Conservation (phyloP, 176 grass and related monocot species). For the Hyparrhenia diplandra region DNA sequence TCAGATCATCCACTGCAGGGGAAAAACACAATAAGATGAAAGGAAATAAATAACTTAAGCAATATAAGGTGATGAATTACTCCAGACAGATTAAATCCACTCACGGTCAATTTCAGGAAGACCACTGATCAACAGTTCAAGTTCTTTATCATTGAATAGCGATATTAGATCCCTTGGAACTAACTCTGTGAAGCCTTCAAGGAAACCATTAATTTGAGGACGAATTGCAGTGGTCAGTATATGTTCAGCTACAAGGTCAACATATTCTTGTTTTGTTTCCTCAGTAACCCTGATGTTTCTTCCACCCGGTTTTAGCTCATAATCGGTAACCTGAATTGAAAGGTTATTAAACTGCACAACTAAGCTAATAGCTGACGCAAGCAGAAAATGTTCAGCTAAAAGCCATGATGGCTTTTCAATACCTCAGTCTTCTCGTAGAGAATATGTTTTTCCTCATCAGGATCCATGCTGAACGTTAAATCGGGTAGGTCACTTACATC, state of each 20-base stretch:
- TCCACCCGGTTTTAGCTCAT: slow-evolving; percentile 77
- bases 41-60: neutral
- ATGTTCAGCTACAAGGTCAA: slow-evolving; percentile 81
- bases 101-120: slow-evolving; percentile 89
- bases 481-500: slow-evolving; percentile 75
- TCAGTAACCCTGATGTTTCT: slow-evolving; percentile 75
- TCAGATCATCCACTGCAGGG: slow-evolving; percentile 63
- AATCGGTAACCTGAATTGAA: slow-evolving; percentile 66
- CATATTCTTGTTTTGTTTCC: slow-evolving; percentile 87
- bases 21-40: slow-evolving; percentile 4
- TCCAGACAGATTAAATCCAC: slow-evolving; percentile 18
- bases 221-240: slow-evolving; percentile 80
- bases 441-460: slow-evolving; percentile 90
- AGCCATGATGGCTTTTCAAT: neutral
- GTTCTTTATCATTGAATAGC: slow-evolving; percentile 86
- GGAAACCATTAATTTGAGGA: slow-evolving; percentile 76
- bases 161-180: slow-evolving; percentile 65
- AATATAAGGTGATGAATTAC: neutral
- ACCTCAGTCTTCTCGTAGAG: slow-evolving; percentile 89
- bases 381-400: neutral
- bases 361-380: neutral
- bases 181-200: slow-evolving; percentile 79
- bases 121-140: slow-evolving; percentile 77
- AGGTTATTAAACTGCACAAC: slow-evolving; percentile 10
- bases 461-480: slow-evolving; percentile 82